These are phyloP conservation scores for Talaromyces borbonicus DNA, from an alignment of 495 filamentous ascomycete genomes.

Conservation along the genomic window DNA sequence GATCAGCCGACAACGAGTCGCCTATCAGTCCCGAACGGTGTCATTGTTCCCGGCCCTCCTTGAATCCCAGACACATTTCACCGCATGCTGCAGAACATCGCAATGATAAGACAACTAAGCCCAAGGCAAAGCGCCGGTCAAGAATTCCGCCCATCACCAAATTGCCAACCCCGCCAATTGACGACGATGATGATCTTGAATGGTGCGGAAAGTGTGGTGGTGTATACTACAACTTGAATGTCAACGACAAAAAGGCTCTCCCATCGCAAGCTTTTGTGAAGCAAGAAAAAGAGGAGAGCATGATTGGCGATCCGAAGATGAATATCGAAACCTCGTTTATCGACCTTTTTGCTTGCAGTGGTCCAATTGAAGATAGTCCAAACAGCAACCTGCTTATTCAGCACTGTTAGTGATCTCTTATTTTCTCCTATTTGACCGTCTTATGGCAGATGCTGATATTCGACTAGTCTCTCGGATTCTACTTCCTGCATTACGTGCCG, in stretches of 20 bases:
- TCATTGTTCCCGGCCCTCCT: neutral
- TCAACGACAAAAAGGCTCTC: no score
- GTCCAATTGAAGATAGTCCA: neutral
- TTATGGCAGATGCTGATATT: neutral
- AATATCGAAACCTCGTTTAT: neutral
- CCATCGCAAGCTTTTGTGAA: no score
- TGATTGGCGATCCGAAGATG: neutral
- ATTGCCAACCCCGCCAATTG: slow-evolving; percentile 1
- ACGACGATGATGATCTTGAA: neutral
- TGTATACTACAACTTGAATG: neutral
- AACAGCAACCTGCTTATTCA: neutral
- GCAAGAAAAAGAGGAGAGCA: neutral
- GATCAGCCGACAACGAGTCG: neutral
- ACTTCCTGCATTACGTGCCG: neutral
- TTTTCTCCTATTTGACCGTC: neutral
- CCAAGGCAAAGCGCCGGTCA: neutral
- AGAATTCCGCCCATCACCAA: neutral
- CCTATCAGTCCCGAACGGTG: neutral
- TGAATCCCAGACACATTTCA: neutral
- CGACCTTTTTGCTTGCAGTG: neutral
- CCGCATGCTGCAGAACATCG: neutral
- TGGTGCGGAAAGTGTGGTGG: slow-evolving; percentile 1
- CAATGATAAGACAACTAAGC: neutral
- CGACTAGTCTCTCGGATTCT: neutral
- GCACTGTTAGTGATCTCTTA: neutral